Evolutionary conservation across 2,329 filamentous ascomycete species (phyloP).

Genomic region (Ascochyta koolunga): DNA sequence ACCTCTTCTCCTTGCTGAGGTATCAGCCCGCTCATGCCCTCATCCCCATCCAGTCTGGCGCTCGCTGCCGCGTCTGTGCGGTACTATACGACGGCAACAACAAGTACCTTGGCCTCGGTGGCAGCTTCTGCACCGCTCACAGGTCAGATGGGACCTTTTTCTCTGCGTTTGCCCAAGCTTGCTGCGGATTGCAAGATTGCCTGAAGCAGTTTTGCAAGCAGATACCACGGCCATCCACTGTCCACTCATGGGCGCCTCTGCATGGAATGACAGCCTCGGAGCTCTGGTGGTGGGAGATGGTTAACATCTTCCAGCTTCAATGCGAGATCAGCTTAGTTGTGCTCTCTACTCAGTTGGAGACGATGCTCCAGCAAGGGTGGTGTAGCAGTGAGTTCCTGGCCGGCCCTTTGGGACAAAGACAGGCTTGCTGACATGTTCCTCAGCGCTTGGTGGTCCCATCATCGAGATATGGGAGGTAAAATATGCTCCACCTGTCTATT

Average conservation of each 20-base stretch:
- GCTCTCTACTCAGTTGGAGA: neutral
- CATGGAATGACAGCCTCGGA: neutral
- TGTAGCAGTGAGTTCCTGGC: neutral
- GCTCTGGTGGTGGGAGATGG: neutral
- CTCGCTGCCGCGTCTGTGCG: neutral
- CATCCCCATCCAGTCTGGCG: neutral
- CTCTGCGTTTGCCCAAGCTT: neutral
- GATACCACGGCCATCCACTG: neutral
- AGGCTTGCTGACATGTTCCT: neutral
- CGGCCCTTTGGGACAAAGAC: neutral
- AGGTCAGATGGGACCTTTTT: neutral
- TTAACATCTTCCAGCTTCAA: neutral
- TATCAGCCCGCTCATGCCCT: neutral
- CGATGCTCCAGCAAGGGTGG: neutral
- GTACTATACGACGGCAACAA: neutral
- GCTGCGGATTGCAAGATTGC: neutral
- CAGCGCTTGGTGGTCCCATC: neutral
- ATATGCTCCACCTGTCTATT: neutral
- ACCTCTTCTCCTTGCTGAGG: neutral
- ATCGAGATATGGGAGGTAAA: slow-evolving; percentile 1
- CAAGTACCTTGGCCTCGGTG: neutral
- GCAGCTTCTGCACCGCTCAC: neutral
- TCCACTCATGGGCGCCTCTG: neutral
- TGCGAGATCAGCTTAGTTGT: neutral
- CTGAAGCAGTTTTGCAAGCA: neutral